These are phyloP conservation scores for Linum usitatissimum DNA, from an alignment of 345 rosid species.

Conservation along the genomic window DNA sequence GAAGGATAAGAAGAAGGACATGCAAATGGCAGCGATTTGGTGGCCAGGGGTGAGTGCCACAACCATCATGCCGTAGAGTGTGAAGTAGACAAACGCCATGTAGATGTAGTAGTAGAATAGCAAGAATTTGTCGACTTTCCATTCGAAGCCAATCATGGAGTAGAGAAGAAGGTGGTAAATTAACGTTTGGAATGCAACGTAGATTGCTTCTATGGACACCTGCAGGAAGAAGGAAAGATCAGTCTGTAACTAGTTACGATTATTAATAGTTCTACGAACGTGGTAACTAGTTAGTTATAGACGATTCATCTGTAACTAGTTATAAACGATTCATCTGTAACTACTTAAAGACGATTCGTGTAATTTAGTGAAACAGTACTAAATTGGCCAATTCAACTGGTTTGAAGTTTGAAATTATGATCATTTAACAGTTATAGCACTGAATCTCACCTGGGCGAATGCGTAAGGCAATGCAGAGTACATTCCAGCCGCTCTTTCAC, in stretches of 20 bases:
- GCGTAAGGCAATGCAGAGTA: slow-evolving; percentile 23
- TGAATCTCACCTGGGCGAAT: slow-evolving; percentile 18
- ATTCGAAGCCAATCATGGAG: slow-evolving; percentile 67
- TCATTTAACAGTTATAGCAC: background rate
- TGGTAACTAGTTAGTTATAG: too few relatives aligned
- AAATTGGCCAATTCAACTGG: background rate
- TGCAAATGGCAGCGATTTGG: slow-evolving; percentile 55
- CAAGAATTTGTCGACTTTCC: slow-evolving; percentile 38
- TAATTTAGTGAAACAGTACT: background rate
- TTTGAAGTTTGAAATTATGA: too few relatives aligned
- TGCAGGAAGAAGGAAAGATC: slow-evolving; percentile 14
- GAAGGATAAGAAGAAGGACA: slow-evolving; percentile 72
- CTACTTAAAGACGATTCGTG: too few relatives aligned
- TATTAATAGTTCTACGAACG: too few relatives aligned
- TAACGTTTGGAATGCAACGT: slow-evolving; percentile 41
- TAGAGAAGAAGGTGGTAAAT: slow-evolving; percentile 47
- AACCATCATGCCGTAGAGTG: slow-evolving; percentile 70
- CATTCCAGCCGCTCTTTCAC: slow-evolving; percentile 30
- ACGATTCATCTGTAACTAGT: too few relatives aligned
- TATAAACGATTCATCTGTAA: too few relatives aligned
- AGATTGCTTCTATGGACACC: slow-evolving; percentile 61
- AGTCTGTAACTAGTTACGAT: too few relatives aligned
- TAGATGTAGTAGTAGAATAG: slow-evolving; percentile 57
- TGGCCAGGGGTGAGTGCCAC: slow-evolving; percentile 63
- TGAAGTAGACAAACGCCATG: slow-evolving; percentile 56